phyloP scores from a whole-genome alignment of 345 rosid genomes.

The Boechera stricta region DNA sequence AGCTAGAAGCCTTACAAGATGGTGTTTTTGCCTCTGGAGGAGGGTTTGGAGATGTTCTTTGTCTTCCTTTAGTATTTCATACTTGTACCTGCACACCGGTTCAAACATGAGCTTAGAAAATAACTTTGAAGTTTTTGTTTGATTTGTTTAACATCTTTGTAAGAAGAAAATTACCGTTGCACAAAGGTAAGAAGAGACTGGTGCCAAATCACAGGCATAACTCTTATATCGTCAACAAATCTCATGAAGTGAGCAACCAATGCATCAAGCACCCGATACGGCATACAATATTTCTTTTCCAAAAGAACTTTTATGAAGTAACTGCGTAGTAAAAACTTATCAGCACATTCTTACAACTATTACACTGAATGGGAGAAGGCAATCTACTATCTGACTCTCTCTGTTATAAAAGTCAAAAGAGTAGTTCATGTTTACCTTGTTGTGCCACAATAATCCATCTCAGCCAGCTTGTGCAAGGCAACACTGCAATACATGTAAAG shows the following conservation, averaged over 20 bases:
- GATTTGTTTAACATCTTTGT: neutral
- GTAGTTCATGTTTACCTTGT: constrained; percentile 62
- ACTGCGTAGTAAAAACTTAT: constrained; percentile 53
- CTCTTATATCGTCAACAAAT: constrained; percentile 71
- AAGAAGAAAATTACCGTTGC: constrained; percentile 62
- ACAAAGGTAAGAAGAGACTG: constrained; percentile 92
- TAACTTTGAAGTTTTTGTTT: neutral
- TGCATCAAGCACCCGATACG: constrained; percentile 83
- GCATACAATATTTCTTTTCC: constrained; percentile 94
- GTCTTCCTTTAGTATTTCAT: constrained; percentile 79
- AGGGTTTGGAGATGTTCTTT: constrained; percentile 71
- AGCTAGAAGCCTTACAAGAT: constrained; percentile 57
- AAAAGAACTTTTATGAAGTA: constrained; percentile 86
- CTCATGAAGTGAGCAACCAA: constrained; percentile 83
- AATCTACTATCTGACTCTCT: neutral
- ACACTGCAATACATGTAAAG: constrained; percentile 60
- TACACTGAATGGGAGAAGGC: neutral
- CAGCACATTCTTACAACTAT: constrained; percentile 6
- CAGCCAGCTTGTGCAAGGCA: constrained; percentile 79
- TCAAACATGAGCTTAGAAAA: constrained; percentile 1
- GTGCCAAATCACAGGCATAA: constrained; percentile 99
- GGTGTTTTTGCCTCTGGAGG: constrained; percentile 72
- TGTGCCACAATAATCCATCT: constrained; percentile 96
- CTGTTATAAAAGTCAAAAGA: neutral
- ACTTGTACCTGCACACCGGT: constrained; percentile 70